Base-by-base conservation (phyloP, 1,139 yeast species). In the Geotrichum klebahnii region DNA sequence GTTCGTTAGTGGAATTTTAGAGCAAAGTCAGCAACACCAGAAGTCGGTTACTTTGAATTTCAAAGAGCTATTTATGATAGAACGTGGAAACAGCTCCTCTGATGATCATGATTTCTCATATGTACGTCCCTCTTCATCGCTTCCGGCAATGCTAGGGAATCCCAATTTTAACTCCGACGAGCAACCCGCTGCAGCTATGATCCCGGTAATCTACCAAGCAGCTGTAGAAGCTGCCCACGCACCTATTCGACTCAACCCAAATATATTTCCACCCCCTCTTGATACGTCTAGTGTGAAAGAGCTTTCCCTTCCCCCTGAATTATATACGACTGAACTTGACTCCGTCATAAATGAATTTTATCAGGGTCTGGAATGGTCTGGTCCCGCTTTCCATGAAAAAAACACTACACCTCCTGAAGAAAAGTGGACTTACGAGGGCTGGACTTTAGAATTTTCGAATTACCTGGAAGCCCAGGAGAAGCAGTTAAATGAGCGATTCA, bases 351-450 rank as follows among this genome's bases (percentile, higher is more conserved):
- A 29, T 17, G 32, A 22, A 2, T 46, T 14, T 16, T 46, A 46
- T 39, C 19, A 16, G 2, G 22, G 29, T 17, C 14, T 39, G 22
- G 32, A n/a, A 14, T 23, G 33, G 10, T 16, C 35, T 3, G 40
- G 31, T n/a, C n/a, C n/a, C 24, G 26, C 29, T 4, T 31, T 32
- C 24, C 28, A 35, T 35, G 31, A 44, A 12, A 36, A 17, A 17
- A 35, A 45, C 12, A 22, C 33, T 16, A 20, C 14, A 14, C 14
- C 20, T n/a, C 28, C 26, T 16, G 39, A 48, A 20, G 40, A 38
- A n/a, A n/a, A n/a, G 9, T 50, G 41, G 35, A 52, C 52, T 12
- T 61, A 61, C 39, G 59, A 60, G 23, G 64, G 64, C 19, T 61
- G 62, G 61, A 53, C 60, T 1, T 28, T 19, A 14, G 56, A 46